A percentile compares a stretch with the other conserved stretches of the same genome.
phyloP scores from a whole-genome alignment of 345 rosid genomes.

The Salix suchowensis region DNA sequence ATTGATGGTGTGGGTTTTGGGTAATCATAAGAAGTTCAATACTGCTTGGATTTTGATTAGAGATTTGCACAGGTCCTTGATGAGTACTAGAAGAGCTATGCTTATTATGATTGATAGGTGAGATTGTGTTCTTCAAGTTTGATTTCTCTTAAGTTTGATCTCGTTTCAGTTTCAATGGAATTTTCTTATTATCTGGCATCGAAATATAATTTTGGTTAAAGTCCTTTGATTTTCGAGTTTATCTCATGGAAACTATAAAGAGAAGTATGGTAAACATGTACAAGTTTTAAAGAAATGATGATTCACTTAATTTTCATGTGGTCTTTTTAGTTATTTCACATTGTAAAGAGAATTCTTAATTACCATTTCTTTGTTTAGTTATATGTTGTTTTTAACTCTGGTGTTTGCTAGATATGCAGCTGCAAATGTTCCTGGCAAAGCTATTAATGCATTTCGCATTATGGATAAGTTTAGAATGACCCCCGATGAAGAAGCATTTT shows the following conservation, averaged over 20 bases:
- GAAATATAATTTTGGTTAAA: too few species aligned
- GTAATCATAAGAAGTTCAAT: conserved; percentile 62
- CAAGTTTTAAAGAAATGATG: too few species aligned
- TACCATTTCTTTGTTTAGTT: background rate
- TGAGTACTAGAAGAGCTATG: conserved; percentile 56
- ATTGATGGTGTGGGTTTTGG: conserved; percentile 66
- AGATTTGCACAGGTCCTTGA: conserved; percentile 47
- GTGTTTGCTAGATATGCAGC: conserved; percentile 63
- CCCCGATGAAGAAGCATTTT: conserved; percentile 81
- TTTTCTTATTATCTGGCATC: too few species aligned
- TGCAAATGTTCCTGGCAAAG: conserved; percentile 63
- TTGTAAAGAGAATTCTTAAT: background rate
- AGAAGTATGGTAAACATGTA: too few species aligned
- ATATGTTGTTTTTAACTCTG: background rate
- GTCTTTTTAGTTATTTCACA: too few species aligned
- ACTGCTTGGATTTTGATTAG: conserved; percentile 79
- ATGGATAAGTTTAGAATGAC: conserved; percentile 72
- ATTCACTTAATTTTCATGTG: too few species aligned
- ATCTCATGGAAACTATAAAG: too few species aligned
- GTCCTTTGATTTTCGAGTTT: too few species aligned
- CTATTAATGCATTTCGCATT: conserved; percentile 55
- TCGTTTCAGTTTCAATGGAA: too few species aligned
- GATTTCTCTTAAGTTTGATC: background rate
- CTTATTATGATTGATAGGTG: conserved; percentile 83
- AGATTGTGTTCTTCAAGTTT: conserved; percentile 7